Conservation (phyloP, 1,139 yeast genomes). For the Geotrichum candidum region DNA sequence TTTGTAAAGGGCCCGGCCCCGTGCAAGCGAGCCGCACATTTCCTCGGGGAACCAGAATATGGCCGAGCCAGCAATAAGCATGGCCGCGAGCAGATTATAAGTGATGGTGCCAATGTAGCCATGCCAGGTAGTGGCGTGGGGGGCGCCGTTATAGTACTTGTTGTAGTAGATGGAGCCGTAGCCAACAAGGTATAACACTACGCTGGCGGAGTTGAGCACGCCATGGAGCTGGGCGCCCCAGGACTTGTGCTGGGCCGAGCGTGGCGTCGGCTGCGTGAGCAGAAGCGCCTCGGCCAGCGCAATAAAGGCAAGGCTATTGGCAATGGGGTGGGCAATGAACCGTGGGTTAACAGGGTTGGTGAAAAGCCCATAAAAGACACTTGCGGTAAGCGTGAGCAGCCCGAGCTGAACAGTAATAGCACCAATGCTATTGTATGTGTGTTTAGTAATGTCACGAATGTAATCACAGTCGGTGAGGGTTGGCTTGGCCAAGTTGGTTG, state of each 20-base stretch:
- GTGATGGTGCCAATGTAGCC: constrained; percentile 29
- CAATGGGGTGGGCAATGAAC: constrained; percentile 27
- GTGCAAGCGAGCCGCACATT: constrained; percentile 28
- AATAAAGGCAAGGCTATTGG: constrained; percentile 24
- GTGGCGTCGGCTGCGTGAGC: constrained; percentile 25
- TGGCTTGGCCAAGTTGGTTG: not conserved
- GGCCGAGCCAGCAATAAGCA: constrained; percentile 25
- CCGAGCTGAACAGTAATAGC: constrained; percentile 23
- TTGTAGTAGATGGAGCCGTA: constrained; percentile 25
- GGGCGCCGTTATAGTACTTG: constrained; percentile 26
- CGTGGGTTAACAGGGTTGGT: constrained; percentile 20
- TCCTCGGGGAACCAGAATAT: constrained; percentile 28
- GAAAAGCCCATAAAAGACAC: constrained; percentile 21
- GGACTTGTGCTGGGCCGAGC: constrained; percentile 24
- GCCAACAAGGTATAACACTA: constrained; percentile 22
- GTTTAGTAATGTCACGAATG: not conserved
- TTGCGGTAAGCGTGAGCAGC: constrained; percentile 14
- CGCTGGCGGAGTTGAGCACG: constrained; percentile 24
- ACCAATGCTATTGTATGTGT: constrained; percentile 15
- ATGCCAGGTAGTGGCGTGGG: constrained; percentile 31
- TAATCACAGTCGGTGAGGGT: not conserved
- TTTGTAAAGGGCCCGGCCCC: constrained; percentile 30
- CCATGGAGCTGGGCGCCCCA: constrained; percentile 30
- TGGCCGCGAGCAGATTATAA: constrained; percentile 20
- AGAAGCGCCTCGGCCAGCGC: constrained; percentile 24